phyloP scores from a whole-genome alignment of 139 green algal genomes.

The Asterochloris erici region DNA sequence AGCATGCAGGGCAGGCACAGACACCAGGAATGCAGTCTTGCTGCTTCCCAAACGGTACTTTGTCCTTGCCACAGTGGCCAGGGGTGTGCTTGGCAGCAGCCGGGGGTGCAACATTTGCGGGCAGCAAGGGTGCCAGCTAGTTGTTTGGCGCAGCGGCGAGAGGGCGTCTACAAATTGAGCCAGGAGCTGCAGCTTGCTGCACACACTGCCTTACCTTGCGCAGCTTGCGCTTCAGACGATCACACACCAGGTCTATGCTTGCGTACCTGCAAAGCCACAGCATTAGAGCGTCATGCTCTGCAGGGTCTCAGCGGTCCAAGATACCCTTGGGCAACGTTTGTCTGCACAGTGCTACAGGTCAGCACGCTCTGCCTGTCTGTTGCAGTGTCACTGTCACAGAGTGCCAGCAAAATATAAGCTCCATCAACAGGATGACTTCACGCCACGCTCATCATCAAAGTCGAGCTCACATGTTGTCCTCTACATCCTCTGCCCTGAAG shows the following conservation, averaged over 20 bases:
- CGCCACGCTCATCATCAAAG: too few species aligned
- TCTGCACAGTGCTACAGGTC: neutral
- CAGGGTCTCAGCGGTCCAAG: neutral
- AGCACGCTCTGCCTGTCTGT: too few species aligned
- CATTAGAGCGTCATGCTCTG: neutral
- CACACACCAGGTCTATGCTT: slow-evolving; percentile 66
- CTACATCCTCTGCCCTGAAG: slow-evolving; percentile 58
- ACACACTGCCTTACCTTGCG: slow-evolving; percentile 45
- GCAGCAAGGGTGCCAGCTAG: neutral
- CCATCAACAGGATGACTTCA: too few species aligned
- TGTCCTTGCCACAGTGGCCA: too few species aligned
- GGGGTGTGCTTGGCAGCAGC: too few species aligned
- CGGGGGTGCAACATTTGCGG: neutral
- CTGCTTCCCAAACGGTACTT: too few species aligned
- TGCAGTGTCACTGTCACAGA: too few species aligned
- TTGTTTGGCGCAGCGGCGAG: neutral
- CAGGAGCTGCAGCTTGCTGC: neutral
- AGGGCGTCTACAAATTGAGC: neutral
- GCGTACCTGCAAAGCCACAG: slow-evolving; percentile 35
- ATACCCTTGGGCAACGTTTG: neutral
- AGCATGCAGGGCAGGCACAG: too few species aligned
- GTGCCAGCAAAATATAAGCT: too few species aligned
- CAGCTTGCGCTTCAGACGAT: slow-evolving; percentile 58
- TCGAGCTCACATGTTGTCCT: slow-evolving; percentile 45
- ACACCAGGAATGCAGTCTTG: too few species aligned